phyloP scores from a whole-genome alignment of 352 stramenopile genomes.

The Phytophthora cactorum region DNA sequence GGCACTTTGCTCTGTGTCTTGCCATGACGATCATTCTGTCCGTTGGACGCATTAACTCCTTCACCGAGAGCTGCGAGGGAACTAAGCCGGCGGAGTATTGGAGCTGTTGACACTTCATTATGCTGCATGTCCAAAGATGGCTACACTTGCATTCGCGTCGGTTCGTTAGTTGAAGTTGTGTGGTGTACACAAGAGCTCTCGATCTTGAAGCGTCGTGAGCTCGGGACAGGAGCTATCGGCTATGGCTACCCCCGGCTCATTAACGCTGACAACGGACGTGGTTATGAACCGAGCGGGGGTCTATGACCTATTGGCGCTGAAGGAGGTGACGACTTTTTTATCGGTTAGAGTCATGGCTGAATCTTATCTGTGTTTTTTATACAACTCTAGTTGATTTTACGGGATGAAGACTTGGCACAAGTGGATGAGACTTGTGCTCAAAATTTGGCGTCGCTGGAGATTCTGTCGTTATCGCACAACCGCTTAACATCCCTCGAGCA shows the following conservation, averaged over 20 bases:
- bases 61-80: slow-evolving; percentile 18
- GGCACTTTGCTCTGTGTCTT: slow-evolving; percentile 48
- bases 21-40: not conserved
- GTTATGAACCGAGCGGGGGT: slow-evolving; percentile 63
- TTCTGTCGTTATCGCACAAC: slow-evolving; percentile 88
- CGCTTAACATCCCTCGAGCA: slow-evolving; percentile 57
- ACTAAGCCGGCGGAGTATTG: slow-evolving; percentile 11
- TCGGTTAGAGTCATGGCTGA: not conserved
- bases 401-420: slow-evolving; percentile 57
- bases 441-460: slow-evolving; percentile 64
- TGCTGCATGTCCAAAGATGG: slow-evolving; percentile 29
- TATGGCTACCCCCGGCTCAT: slow-evolving; percentile 2
- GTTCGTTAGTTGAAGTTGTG: slow-evolving; percentile 30
- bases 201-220: slow-evolving; percentile 47
- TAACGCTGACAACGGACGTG: slow-evolving; percentile 50
- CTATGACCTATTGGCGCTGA: slow-evolving; percentile 65
- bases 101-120: slow-evolving; percentile 3
- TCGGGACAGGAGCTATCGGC: too few relatives aligned
- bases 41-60: not conserved
- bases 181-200: slow-evolving; percentile 16
- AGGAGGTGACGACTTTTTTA: slow-evolving; percentile 52
- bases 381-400: slow-evolving; percentile 64
- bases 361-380: not conserved
- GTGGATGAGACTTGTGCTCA: slow-evolving; percentile 66
- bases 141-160: slow-evolving; percentile 27